phyloP scores from a whole-genome alignment of 805 yeast genomes.

The Wickerhamiella dianesei region DNA sequence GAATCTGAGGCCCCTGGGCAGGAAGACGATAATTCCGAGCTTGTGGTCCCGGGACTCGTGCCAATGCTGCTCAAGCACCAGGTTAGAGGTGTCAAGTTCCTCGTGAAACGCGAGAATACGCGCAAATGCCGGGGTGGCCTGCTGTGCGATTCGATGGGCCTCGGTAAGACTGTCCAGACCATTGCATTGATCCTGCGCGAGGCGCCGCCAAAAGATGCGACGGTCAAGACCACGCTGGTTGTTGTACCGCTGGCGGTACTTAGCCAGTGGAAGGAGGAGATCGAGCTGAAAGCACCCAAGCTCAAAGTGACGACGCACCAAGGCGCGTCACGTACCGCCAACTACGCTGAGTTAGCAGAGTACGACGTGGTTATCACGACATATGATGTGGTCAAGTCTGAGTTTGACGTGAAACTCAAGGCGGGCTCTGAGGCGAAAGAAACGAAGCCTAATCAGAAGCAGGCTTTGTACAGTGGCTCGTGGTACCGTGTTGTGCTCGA shows the following conservation, averaged over 20 bases:
- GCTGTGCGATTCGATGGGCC: constrained; percentile 84
- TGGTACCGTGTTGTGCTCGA: constrained; percentile 51
- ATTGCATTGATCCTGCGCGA: constrained; percentile 45
- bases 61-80: constrained; percentile 30
- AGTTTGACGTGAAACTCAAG: constrained; percentile 7
- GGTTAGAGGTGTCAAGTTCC: constrained; percentile 31
- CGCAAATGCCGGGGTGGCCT: constrained; percentile 36
- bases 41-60: no score
- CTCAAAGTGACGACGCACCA: constrained; percentile 24
- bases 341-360: constrained; percentile 10
- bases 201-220: constrained; percentile 3
- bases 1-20: no score
- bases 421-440: not conserved
- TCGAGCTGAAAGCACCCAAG: constrained; percentile 27
- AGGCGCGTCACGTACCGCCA: constrained; percentile 22
- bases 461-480: constrained; percentile 19
- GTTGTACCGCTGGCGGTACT: constrained; percentile 32
- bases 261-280: constrained; percentile 32
- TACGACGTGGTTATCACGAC: constrained; percentile 29
- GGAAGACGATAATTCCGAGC: no score
- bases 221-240: constrained; percentile 26
- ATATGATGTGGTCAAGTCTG: constrained; percentile 23
- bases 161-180: constrained; percentile 76
- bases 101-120: constrained; percentile 28
- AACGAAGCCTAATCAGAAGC: constrained; percentile 5